phyloP scores from a whole-genome alignment of 257 asterid species.

The Phtheirospermum japonicum region DNA sequence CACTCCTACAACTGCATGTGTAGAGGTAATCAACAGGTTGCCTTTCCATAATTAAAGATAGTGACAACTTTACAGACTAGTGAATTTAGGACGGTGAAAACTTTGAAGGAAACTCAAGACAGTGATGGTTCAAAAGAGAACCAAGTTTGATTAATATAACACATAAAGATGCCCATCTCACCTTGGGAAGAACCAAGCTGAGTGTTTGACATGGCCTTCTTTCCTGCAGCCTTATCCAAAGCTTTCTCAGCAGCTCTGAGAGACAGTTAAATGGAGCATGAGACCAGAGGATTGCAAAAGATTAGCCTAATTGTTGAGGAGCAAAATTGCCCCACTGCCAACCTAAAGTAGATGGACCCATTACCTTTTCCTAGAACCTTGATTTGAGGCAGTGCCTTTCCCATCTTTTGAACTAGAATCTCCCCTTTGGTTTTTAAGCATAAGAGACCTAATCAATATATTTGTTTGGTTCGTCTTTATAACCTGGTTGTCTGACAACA shows the following conservation, averaged over 20 bases:
- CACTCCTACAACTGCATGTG: not conserved
- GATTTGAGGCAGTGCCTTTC: constrained; percentile 37
- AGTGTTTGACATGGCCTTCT: constrained; percentile 53
- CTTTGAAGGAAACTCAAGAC: not conserved
- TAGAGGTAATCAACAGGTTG: not conserved
- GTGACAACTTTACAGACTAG: not conserved
- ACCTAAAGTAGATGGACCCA: constrained; percentile 8
- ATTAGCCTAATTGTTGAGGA: not conserved
- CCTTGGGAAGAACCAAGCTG: constrained; percentile 59
- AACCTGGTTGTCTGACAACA: constrained; percentile 49
- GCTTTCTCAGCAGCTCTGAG: constrained; percentile 58
- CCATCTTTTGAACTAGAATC: constrained; percentile 51
- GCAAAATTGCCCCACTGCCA: constrained; percentile 9
- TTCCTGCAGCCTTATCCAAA: constrained; percentile 55
- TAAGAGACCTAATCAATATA: constrained; percentile 66
- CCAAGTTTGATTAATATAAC: no score
- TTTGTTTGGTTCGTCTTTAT: constrained; percentile 68
- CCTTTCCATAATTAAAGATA: not conserved
- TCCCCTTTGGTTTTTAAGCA: constrained; percentile 55
- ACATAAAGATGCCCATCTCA: no score
- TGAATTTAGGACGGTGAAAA: not conserved
- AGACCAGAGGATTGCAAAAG: constrained; percentile 3
- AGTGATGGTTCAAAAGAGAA: not conserved
- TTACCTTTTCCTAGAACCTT: constrained; percentile 58
- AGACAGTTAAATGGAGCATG: constrained; percentile 22